Evolutionary conservation across 176 grass and related monocot genomes (phyloP), one percentile per base, ranked within the genome.

Genomic region (Aegilops umbellulata): DNA sequence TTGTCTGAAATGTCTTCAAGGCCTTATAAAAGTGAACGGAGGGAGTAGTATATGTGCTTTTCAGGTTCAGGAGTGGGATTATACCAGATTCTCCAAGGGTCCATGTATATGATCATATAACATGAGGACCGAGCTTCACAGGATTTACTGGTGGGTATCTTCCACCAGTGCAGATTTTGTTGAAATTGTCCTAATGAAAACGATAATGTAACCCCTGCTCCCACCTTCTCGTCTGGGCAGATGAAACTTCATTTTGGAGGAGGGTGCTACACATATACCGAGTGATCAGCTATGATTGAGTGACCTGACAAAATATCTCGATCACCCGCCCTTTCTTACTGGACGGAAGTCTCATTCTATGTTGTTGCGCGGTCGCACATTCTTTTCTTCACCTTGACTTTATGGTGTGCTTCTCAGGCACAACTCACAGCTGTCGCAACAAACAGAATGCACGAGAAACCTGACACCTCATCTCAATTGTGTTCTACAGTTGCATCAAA

Each of bases 341-440:
- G 63, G 84, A 78, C 71, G 30, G 22, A 77, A 61, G 83, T 84
- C 81, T 22, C 75, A 72, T 79, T 88, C 81, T 39, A 58, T 22
- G 19, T 63, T 83, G 81, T 83, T 60, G 67, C 27, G 16, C 66
- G 17, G 32, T 86, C 70, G 38, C 79, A 30, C 71, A 82, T 73
- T 25, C 76, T 60, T 14, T 61, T 25, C 14, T 29, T 22, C 30
- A 62, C 36, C 49, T 86, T 82, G 83, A 25, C 39, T 74, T 78
- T 57, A 65, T 10, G n/a, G 6, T 78, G 88, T 82, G 77, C 63
- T 82, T 82, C 39, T 78, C 72, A 78, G 53, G 25, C 23, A 82
- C 76, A 53, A 17, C 39, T 74, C 72, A 51, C 38, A 78, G 30
- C 79, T 41, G 29, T 36, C 79, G 17, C 36, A 39, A 55, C 63